Base-by-base conservation (phyloP, 2,329 filamentous ascomycete species). In the Cytospora paraplurivora region DNA sequence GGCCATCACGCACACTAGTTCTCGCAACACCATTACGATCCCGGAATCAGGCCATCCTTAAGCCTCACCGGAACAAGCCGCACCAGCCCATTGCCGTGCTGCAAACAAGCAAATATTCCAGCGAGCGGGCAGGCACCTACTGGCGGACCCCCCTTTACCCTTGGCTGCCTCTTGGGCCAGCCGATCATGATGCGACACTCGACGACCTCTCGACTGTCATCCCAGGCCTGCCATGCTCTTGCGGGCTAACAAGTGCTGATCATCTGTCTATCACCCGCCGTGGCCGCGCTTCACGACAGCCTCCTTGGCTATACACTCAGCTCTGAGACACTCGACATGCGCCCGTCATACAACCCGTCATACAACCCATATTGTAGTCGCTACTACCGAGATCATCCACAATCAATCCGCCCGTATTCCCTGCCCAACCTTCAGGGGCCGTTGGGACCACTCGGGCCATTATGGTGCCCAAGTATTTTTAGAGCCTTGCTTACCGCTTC, bases 21-120 rank as follows among this genome's bases (percentile, higher is more conserved):
- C 8, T 6, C 54, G 7, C 37, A 19, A 47, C 19, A 44, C 21
- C 57, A 44, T 54, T 35, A 5, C 35, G 17, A 41, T 54, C 13
- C 56, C 34, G 37, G 32, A 37, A 44, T 47, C 27, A 47, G 35
- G 4, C 35, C 50, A 53, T 15, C 21, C 19, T 15, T 50, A 60
- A 53, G 58, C 58, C 58, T 54, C 58, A 32, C 37, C 34, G 58
- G 44, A 15, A 21, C 17, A 44, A 58, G 44, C n/a, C 27, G n/a
- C n/a, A 19, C 17, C 32, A 49, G n/a, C 56, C 21, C 12, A 58
- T 33, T 13, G 44, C 17, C 35, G 19, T 47, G 8, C 8, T 47
- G 7, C 44, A 12, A 12, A 12, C 44, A 21, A 21, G 44, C 13
- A 10, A n/a, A 47, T 10, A 27, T 27, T 2, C 4, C 4, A 4